Conservation (phyloP, 768 basidiomycete species). For the Panellus pusillus region DNA sequence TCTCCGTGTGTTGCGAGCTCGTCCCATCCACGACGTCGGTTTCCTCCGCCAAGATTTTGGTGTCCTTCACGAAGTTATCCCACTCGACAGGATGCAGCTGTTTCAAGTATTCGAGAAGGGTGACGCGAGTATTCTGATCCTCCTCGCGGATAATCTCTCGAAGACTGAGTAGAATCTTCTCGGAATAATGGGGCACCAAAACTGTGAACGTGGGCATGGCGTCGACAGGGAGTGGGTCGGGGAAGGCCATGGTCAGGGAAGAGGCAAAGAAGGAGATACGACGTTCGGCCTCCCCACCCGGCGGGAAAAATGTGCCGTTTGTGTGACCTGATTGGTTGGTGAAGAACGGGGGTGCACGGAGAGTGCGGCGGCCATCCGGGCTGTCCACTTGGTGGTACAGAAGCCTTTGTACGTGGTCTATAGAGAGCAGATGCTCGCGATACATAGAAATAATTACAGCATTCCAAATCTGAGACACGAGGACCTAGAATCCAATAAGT, state of each 20-base stretch:
- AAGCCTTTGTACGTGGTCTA: conserved; percentile 96
- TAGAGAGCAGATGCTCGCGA: conserved; percentile 95
- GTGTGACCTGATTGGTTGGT: conserved; percentile 78
- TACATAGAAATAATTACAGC: conserved; percentile 99
- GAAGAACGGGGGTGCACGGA: conserved; percentile 98
- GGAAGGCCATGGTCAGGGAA: conserved; percentile 92
- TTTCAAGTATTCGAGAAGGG: conserved; percentile 95
- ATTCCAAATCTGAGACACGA: conserved; percentile 99
- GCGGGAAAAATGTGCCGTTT: conserved; percentile 88
- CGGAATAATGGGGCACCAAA: conserved; percentile 97
- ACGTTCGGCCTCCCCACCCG: conserved; percentile 92
- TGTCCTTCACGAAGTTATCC: conserved; percentile 99
- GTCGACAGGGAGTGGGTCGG: conserved; percentile 93
- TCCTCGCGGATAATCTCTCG: conserved; percentile 99
- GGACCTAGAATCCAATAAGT: conserved; percentile 47
- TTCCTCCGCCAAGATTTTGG: conserved; percentile 97
- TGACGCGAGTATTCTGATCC: conserved; percentile 94
- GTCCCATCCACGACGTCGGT: conserved; percentile 59
- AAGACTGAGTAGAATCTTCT: conserved; percentile 95
- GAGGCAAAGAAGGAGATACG: conserved; percentile 99
- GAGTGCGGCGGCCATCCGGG: conserved; percentile 83
- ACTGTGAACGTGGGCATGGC: conserved; percentile 99
- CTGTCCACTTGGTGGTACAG: conserved; percentile 96
- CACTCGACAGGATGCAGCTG: conserved; percentile 98
- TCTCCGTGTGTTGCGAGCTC: conserved; percentile 64